Base-by-base conservation (phyloP, 495 filamentous ascomycete genomes). In the Bathelium albidoporum region DNA sequence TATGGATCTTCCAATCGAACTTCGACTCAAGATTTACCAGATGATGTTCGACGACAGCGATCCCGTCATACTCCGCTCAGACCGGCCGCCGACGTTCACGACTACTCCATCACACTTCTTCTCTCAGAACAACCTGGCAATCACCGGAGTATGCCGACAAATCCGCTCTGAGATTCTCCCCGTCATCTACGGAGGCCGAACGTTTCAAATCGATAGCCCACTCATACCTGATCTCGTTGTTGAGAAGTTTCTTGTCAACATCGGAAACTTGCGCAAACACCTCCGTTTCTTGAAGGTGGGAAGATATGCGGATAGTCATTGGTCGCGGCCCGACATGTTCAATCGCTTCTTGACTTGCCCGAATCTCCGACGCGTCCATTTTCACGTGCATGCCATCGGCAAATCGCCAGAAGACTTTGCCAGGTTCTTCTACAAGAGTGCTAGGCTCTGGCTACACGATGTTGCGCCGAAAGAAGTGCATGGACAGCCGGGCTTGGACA, bases 181-280 rank as follows among this genome's bases (percentile, higher is more conserved):
- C 2, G 58, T 65, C 44, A 68, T 62, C 62, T 69, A 67, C 44
- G 62, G 44, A 1, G 60, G 60, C 41, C 66, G 66, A 44, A 63
- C 59, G 9, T 69, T 69, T 52, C 53, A 59, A 7, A 29, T 69
- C 29, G 49, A 55, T 29, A 55, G 49, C 29, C n/a, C 22, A 7
- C 49, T 28, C 16, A 9, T 55, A 3, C 49, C 49, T 29, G 49
- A 55, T 29, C 49, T 55, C 16, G 49, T 55, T 11, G 49, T 29
- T 29, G 49, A 55, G 7, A 26, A 55, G 24, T 55, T 55, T 16
- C 49, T 55, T 28, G 20, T 29, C 49, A 26, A 55, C 29, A 55
- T 55, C 24, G 49, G 49, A 9, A 29, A 16, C 29, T 55, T 29
- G 49, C 49, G 49, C 2, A 55, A 55, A 16, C 24, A 55, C 20